These are phyloP conservation scores for Leucocoprinus leucothites DNA, from an alignment of 768 basidiomycete species.

Conservation along the genomic window DNA sequence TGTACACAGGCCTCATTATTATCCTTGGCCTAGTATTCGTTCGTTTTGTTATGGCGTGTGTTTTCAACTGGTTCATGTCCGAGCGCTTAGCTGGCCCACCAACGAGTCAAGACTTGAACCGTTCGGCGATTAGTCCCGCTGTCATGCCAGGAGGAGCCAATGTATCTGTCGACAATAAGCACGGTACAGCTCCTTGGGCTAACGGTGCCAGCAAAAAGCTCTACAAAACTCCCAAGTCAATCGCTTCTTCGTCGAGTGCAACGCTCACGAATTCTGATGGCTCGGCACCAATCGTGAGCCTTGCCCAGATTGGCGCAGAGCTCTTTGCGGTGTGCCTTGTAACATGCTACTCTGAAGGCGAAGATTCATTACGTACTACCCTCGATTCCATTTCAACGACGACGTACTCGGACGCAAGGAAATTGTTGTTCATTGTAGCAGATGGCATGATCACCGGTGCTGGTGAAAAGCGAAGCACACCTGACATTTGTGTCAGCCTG, in stretches of 20 bases:
- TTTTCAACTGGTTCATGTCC: slow-evolving; percentile 97
- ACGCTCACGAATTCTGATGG: slow-evolving; percentile 50
- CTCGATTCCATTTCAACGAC: slow-evolving; percentile 92
- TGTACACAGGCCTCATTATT: slow-evolving; percentile 88
- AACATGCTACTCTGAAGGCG: slow-evolving; percentile 97
- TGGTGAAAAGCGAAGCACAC: slow-evolving; percentile 93
- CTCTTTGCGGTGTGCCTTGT: slow-evolving; percentile 94
- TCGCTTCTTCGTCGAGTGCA: slow-evolving; percentile 49
- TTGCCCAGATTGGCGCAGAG: slow-evolving; percentile 91
- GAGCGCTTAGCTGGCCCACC: slow-evolving; percentile 77
- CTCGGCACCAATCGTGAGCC: slow-evolving; percentile 66
- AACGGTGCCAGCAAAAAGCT: slow-evolving; percentile 53
- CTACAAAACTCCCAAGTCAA: slow-evolving; percentile 41
- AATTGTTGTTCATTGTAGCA: slow-evolving; percentile 90
- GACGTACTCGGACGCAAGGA: slow-evolving; percentile 87
- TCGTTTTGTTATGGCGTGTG: slow-evolving; percentile 92
- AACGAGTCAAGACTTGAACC: slow-evolving; percentile 63
- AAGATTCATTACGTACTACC: slow-evolving; percentile 87
- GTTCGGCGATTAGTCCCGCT: slow-evolving; percentile 87
- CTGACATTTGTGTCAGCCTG: slow-evolving; percentile 91
- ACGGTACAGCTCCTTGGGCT: slow-evolving; percentile 95
- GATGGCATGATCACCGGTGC: slow-evolving; percentile 99
- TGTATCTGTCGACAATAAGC: slow-evolving; percentile 84
- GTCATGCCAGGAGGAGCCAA: slow-evolving; percentile 98
- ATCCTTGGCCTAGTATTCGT: slow-evolving; percentile 88